Conservation (phyloP, 805 yeast species). For the Wickerhamiella azyma region DNA sequence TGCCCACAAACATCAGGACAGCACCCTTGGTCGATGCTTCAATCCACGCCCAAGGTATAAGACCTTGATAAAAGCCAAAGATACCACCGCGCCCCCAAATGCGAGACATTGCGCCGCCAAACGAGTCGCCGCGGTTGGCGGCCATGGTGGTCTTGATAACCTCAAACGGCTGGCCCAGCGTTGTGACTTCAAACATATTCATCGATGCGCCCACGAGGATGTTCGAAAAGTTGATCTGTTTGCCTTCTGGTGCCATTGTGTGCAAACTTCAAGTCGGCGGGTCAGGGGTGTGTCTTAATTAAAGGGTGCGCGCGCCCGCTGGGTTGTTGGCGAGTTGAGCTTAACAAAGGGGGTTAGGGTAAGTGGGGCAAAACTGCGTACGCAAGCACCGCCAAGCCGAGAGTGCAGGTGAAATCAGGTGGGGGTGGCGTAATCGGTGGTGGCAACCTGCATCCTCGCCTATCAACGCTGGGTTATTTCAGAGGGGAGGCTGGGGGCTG, state of each 20-base stretch:
- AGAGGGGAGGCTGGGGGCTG: too few relatives aligned
- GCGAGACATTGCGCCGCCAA: slow-evolving; percentile 52
- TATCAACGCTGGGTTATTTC: too few relatives aligned
- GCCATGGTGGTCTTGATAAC: slow-evolving; percentile 97
- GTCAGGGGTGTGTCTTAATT: background rate
- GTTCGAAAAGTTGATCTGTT: slow-evolving; percentile 78
- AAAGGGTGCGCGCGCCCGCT: background rate
- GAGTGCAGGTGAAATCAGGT: background rate
- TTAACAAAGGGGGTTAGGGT: background rate
- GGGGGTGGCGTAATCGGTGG: too few relatives aligned
- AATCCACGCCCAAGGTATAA: slow-evolving; percentile 99
- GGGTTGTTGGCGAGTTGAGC: background rate
- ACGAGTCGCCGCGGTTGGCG: slow-evolving; percentile 66
- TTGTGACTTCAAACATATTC: slow-evolving; percentile 82
- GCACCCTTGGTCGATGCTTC: slow-evolving; percentile 99
- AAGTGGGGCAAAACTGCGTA: background rate
- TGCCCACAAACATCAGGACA: slow-evolving; percentile 77
- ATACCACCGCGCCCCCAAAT: slow-evolving; percentile 93
- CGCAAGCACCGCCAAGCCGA: background rate
- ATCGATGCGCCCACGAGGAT: slow-evolving; percentile 87
- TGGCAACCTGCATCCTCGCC: too few relatives aligned
- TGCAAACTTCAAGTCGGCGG: background rate
- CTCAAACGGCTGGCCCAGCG: slow-evolving; percentile 94
- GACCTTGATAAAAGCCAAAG: slow-evolving; percentile 87
- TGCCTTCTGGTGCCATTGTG: slow-evolving; percentile 40